Conservation (phyloP, 495 filamentous ascomycete genomes). For the Podospora comata region DNA sequence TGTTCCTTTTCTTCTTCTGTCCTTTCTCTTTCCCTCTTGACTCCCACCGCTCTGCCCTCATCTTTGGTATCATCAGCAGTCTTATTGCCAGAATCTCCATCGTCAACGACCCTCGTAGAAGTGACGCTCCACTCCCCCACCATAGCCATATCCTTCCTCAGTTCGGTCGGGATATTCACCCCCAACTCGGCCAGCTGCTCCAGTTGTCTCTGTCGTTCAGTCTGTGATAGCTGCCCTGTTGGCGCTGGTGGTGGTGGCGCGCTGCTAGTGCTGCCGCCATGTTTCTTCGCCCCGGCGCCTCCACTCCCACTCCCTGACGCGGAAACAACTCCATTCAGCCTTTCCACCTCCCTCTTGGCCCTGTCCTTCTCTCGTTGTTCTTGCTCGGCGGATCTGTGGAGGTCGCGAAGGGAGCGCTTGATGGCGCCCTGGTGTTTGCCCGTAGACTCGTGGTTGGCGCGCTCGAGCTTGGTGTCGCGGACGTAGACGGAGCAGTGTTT, state of each 20-base stretch:
- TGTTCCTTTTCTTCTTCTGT: constrained; percentile 63
- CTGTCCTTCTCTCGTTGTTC: constrained; percentile 73
- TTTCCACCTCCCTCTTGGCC: constrained; percentile 81
- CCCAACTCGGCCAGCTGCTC: constrained; percentile 86
- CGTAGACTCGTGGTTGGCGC: constrained; percentile 85
- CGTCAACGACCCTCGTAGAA: constrained; percentile 47
- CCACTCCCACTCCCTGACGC: constrained; percentile 37
- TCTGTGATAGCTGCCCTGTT: constrained; percentile 46
- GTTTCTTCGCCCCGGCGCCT: background rate
- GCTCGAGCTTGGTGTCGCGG: constrained; percentile 86
- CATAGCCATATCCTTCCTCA: constrained; percentile 75
- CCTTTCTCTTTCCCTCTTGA: constrained; percentile 65
- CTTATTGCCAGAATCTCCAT: constrained; percentile 26
- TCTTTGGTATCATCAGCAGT: constrained; percentile 21
- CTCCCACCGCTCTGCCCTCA: constrained; percentile 53
- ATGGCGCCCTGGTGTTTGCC: constrained; percentile 81
- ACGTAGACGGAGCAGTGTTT: constrained; percentile 93
- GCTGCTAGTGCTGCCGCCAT: constrained; percentile 20
- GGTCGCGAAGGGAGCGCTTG: constrained; percentile 83
- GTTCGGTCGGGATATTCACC: constrained; percentile 77
- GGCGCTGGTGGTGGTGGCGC: constrained; percentile 17
- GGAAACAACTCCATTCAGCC: constrained; percentile 73
- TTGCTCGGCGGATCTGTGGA: constrained; percentile 76
- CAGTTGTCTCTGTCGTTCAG: constrained; percentile 74
- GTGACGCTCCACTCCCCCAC: constrained; percentile 87